Conservation (phyloP, 257 asterid genomes). For the Ilex aquifolium region DNA sequence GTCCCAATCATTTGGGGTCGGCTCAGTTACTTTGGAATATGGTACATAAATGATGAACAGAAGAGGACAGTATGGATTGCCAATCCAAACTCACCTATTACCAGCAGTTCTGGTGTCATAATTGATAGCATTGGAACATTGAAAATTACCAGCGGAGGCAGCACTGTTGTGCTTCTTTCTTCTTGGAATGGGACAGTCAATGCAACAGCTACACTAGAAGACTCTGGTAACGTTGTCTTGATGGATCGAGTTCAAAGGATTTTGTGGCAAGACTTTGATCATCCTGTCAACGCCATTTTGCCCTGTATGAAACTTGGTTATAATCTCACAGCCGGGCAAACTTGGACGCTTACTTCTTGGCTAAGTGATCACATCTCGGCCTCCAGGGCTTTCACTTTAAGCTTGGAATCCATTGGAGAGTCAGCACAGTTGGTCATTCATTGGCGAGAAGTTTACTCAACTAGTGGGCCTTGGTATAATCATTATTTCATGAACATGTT, state of each 20-base stretch:
- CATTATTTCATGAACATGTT: not conserved
- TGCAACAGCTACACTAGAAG: constrained; percentile 24
- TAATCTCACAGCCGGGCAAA: constrained; percentile 28
- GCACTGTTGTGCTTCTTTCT: constrained; percentile 13
- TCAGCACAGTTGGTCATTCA: constrained; percentile 23
- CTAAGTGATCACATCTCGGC: constrained; percentile 16
- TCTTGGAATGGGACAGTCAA: constrained; percentile 15
- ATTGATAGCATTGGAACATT: constrained; percentile 25
- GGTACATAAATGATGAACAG: constrained; percentile 7
- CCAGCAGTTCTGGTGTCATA: not conserved
- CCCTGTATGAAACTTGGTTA: constrained; percentile 50
- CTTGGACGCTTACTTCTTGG: constrained; percentile 51
- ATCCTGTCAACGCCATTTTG: constrained; percentile 49
- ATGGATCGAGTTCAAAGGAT: constrained; percentile 4
- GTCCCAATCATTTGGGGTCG: no score
- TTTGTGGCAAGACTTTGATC: constrained; percentile 52
- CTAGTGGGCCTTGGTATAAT: constrained; percentile 18
- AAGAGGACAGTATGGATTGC: constrained; percentile 30
- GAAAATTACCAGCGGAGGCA: constrained; percentile 12
- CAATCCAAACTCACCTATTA: constrained; percentile 25
- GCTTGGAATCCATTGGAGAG: constrained; percentile 30
- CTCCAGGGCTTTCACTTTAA: constrained; percentile 35
- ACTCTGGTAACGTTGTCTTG: constrained; percentile 39
- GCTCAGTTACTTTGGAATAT: constrained; percentile 32
- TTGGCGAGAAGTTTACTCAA: constrained; percentile 17